phyloP scores from a whole-genome alignment of 768 basidiomycete genomes.

The Austroboletus festivus region DNA sequence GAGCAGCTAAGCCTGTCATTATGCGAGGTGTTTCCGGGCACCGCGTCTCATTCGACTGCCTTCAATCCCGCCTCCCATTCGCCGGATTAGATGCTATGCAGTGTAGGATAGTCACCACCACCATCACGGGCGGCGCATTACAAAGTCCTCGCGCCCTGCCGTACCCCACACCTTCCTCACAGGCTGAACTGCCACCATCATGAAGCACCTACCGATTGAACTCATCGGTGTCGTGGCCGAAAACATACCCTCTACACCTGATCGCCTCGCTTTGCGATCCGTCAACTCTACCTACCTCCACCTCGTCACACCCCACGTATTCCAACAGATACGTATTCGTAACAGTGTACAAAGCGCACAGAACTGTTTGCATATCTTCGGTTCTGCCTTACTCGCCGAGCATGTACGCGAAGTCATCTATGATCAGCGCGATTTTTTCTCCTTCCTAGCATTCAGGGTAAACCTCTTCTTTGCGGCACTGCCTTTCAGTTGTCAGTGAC shows the following conservation, averaged over 20 bases:
- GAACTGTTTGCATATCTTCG: constrained; percentile 20
- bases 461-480: not conserved
- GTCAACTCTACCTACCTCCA: constrained; percentile 25
- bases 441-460: constrained; percentile 16
- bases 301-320: constrained; percentile 25
- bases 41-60: no score
- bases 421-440: constrained; percentile 27
- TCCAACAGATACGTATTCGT: constrained; percentile 21
- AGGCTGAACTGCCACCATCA: no score
- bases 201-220: constrained; percentile 28
- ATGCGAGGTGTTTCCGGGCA: no score
- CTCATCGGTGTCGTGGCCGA: constrained; percentile 25
- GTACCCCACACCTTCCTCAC: no score
- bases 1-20: no score
- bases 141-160: no score
- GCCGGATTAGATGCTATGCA: no score
- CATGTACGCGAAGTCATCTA: constrained; percentile 29
- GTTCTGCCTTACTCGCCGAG: constrained; percentile 19
- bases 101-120: no score
- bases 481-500: not conserved
- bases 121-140: no score
- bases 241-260: constrained; percentile 21
- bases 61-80: no score
- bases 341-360: constrained; percentile 29
- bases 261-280: constrained; percentile 27